Percentiles rank a stretch among this genome's conserved stretches.
phyloP scores from a whole-genome alignment of 2,329 filamentous ascomycete species.

The Colletotrichum trifolii region DNA sequence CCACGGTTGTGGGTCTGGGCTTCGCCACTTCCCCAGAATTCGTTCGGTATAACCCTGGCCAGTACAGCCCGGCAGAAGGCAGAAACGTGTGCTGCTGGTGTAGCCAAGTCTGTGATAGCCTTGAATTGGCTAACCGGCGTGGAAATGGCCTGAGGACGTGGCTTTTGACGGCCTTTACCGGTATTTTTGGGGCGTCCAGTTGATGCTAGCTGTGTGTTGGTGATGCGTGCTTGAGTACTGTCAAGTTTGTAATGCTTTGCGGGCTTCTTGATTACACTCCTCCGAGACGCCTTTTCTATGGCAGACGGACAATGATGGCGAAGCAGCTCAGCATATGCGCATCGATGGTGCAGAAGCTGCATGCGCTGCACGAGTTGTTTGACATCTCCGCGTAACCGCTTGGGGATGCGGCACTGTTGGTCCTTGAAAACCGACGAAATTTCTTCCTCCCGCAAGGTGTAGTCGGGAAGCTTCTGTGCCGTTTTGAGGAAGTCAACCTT shows the following conservation, averaged over 20 bases:
- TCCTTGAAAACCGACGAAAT: conserved; percentile 61
- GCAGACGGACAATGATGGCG: conserved; percentile 79
- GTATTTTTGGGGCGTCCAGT: background rate
- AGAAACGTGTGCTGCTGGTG: conserved; percentile 76
- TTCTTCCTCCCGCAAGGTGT: conserved; percentile 86
- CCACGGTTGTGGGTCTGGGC: conserved; percentile 68
- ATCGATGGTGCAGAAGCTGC: conserved; percentile 77
- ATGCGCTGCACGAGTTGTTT: conserved; percentile 73
- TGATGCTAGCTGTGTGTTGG: background rate
- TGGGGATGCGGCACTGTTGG: conserved; percentile 59
- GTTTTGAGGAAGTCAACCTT: conserved; percentile 73
- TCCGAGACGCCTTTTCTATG: conserved; percentile 40
- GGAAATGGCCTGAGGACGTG: background rate
- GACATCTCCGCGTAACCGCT: conserved; percentile 73
- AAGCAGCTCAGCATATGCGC: conserved; percentile 83
- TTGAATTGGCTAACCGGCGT: conserved; percentile 52
- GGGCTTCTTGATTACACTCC: conserved; percentile 13
- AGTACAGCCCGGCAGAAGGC: conserved; percentile 87
- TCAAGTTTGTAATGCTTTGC: conserved; percentile 1
- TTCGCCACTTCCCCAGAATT: conserved; percentile 76
- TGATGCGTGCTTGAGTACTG: background rate
- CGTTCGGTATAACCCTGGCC: conserved; percentile 76
- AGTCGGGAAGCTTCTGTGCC: conserved; percentile 82
- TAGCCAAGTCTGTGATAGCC: conserved; percentile 75
- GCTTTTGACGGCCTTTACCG: background rate